Evolutionary conservation across 2,329 filamentous ascomycete genomes (phyloP), one percentile per base, ranked within the genome.

Genomic region (Penicillium fuscoglaucum): DNA sequence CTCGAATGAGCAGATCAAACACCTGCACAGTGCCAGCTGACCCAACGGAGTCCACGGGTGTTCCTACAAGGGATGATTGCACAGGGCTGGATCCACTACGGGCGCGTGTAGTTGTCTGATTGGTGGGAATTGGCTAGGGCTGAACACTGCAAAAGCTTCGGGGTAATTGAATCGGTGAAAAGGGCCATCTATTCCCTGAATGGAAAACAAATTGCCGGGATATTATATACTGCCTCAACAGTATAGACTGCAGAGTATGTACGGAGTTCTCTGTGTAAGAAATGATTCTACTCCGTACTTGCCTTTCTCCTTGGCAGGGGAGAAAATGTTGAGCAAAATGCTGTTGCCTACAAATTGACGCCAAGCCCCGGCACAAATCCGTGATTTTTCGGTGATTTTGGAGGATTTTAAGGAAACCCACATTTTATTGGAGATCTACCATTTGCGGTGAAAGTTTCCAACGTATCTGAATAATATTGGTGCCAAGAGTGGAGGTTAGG

Each of bases 261-360:
- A 17, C 15, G 4, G 15, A 28, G 15, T 17, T 28, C 26, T 29
- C 28, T 29, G 8, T 29, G 28, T 8, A 29, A 9, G 29, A 13
- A 28, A 45, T 17, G 43, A 45, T n/a, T n/a, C 12, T 33, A 43
- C n/a, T n/a, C n/a, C n/a, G n/a, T n/a, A n/a, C 35, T 8, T 10
- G 13, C 19, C 39, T 44, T 33, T 8, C 17, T n/a, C 19, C 39
- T 44, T 33, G 41, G n/a, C 37, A 28, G 52, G 28, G 39, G 15
- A 31, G 26, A 43, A 43, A 29, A 15, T 21, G 28, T 50, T 51
- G 54, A 37, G 24, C 24, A 39, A 60, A 65, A 66, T 63, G 48
- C 47, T 66, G 64, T 57, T 66, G 64, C 64, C 64, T 66, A 55
- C 52, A 24, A 46, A 4, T 50, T 29, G 12, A 28, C 28, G 48